Evolutionary conservation across 371 early-diverging fungal species (phyloP).

Genomic region (Blakeslea trispora): DNA sequence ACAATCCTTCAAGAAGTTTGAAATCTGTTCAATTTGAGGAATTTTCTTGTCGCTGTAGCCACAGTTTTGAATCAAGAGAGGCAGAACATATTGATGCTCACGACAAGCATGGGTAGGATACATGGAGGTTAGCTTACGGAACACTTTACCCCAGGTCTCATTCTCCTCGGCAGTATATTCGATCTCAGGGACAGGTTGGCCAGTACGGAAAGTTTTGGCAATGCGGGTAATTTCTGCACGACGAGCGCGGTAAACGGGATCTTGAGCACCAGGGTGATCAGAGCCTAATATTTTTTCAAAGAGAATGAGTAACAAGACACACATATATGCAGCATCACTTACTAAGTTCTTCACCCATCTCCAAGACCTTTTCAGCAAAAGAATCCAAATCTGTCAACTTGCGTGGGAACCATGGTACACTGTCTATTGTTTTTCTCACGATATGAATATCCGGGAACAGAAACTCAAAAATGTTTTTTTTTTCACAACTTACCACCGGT

Average conservation of each 20-base stretch:
- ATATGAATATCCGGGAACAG: background rate
- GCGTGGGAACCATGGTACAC: constrained; percentile 93
- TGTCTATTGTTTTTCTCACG: constrained; percentile 31
- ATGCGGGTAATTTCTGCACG: constrained; percentile 85
- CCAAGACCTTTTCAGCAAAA: constrained; percentile 91
- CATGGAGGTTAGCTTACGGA: constrained; percentile 72
- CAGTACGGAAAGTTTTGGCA: constrained; percentile 85
- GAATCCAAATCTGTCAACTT: constrained; percentile 91
- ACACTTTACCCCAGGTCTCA: constrained; percentile 88
- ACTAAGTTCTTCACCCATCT: constrained; percentile 88
- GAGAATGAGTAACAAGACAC: no score
- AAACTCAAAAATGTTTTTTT: background rate
- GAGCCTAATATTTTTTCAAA: constrained; percentile 68
- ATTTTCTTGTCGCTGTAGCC: constrained; percentile 84
- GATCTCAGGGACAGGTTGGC: constrained; percentile 82
- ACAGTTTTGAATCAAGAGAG: constrained; percentile 91
- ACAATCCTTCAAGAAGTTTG: constrained; percentile 93
- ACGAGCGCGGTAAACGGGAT: constrained; percentile 83
- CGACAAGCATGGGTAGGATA: constrained; percentile 90
- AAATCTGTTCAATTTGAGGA: constrained; percentile 91
- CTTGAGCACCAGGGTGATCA: constrained; percentile 94
- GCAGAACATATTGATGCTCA: constrained; percentile 90
- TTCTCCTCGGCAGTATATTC: constrained; percentile 84
- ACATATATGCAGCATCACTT: no score
- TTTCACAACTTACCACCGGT: constrained; percentile 21